A percentile compares a stretch with the other conserved stretches of the same genome.
Evolutionary conservation across 192 early-diverging fungal species (phyloP).

Genomic region (Backusella luteola): DNA sequence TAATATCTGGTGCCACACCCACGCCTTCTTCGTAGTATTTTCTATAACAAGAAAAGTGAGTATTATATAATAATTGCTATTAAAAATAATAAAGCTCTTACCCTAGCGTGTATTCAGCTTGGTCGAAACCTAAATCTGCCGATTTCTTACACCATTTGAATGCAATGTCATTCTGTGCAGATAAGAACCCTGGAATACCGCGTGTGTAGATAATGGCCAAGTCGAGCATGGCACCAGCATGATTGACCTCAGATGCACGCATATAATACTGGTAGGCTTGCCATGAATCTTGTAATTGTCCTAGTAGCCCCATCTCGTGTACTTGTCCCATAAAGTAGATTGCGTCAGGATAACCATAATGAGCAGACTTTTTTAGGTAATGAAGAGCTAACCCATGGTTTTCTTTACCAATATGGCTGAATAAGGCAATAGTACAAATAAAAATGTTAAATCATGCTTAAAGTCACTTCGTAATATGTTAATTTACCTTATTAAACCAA

Average conservation of each 20-base stretch:
- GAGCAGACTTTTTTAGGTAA: slow-evolving; percentile 71
- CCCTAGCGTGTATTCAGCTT: slow-evolving; percentile 89
- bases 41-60: slow-evolving; percentile 9
- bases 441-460: background rate
- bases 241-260: slow-evolving; percentile 75
- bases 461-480: background rate
- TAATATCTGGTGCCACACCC: slow-evolving; percentile 22
- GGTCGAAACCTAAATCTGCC: slow-evolving; percentile 71
- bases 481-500: slow-evolving; percentile 47
- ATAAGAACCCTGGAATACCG: slow-evolving; percentile 40
- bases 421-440: background rate
- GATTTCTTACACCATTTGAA: slow-evolving; percentile 82
- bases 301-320: slow-evolving; percentile 78
- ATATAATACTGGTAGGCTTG: slow-evolving; percentile 77
- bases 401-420: slow-evolving; percentile 52
- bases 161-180: slow-evolving; percentile 45
- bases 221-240: slow-evolving; percentile 83
- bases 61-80: slow-evolving; percentile 5
- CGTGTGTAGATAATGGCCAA: slow-evolving; percentile 84
- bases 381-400: slow-evolving; percentile 60
- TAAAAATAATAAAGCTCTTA: slow-evolving; percentile 42
- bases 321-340: slow-evolving; percentile 78
- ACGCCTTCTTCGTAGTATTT: slow-evolving; percentile 40
- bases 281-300: slow-evolving; percentile 61
- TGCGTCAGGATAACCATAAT: slow-evolving; percentile 68